These are phyloP conservation scores for Durusdinium trenchii DNA, from an alignment of 73 alveolate genomes.

Conservation along the genomic window DNA sequence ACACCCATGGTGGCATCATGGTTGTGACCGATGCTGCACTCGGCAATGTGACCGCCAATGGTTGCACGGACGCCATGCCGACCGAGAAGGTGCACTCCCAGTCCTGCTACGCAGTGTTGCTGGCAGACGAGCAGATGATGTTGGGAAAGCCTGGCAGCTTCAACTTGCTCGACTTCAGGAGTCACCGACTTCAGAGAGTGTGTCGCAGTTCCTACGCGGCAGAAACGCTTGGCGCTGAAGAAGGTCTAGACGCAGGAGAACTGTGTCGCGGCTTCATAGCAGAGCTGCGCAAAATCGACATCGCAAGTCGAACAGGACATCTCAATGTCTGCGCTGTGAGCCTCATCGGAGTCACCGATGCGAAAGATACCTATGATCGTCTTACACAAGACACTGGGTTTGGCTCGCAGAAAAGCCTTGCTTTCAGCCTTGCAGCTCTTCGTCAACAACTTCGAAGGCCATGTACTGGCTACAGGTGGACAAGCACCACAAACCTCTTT, in stretches of 20 bases:
- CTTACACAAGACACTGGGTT: background rate
- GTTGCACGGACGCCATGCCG: background rate
- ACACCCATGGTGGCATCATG: background rate
- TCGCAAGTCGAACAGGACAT: background rate
- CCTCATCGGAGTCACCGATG: slow-evolving; percentile 28
- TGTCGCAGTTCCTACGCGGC: slow-evolving; percentile 48
- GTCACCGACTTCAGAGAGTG: background rate
- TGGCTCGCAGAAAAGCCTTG: background rate
- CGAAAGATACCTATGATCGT: slow-evolving; percentile 13
- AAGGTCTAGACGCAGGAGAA: slow-evolving; percentile 9
- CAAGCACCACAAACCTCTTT: background rate
- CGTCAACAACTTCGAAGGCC: slow-evolving; percentile 17
- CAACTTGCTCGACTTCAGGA: background rate
- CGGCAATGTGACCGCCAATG: slow-evolving; percentile 7
- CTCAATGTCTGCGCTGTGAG: background rate
- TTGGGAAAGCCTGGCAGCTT: background rate
- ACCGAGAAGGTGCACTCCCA: background rate
- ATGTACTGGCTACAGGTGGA: background rate
- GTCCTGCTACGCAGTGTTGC: slow-evolving; percentile 22
- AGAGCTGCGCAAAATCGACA: background rate
- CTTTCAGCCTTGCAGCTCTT: background rate
- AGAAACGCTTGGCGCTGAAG: slow-evolving; percentile 15
- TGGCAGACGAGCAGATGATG: background rate
- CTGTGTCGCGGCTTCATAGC: background rate
- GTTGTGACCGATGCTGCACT: slow-evolving; percentile 34